Base-by-base conservation (phyloP, 805 yeast species). In the Suhomyces emberorum region DNA sequence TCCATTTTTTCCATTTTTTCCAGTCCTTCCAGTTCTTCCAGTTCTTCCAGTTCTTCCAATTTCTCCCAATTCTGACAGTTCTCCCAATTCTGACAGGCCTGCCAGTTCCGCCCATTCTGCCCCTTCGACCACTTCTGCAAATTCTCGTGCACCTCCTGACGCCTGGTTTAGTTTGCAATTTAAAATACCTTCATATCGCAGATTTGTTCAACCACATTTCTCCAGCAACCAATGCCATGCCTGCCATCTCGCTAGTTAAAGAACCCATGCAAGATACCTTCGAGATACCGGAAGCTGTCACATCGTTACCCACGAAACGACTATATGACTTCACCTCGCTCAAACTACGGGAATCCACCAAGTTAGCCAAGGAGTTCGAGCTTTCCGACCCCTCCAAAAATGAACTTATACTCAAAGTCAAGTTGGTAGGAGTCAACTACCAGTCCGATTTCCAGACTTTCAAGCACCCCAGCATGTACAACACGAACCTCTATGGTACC, bases 341-440 rank as follows among this genome's bases (percentile, higher is more conserved):
- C 21, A 41, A 41, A 17, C 35, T 59, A 16, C 43, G 53, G 19
- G 63, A 58, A 30, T 28, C 48, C 6, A 53, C 60, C 7, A 56
- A 55, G 39, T 43, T 56, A 15, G 54, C 57, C 17, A 41, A 46
- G 25, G 65, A 59, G 29, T 47, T 57, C 14, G 41, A 42, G n/a
- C 24, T 45, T 15, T 12, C 37, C 16, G 23, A 23, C 14, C 14
- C 30, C 28, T 17, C 14, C 14, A 30, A 34, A 34, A 42, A 49
- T 20, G 62, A 55, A 36, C 40, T 53, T 6, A 37, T 57, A 12
- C 40, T 61, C 25, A 52, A 51, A 30, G 50, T 61, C 18, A 59
- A 57, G 34, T 37, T 60, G 37, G 46, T 58, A 1, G 65, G 59
- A 2, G 37, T 61, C n/a, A 52, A 53, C 32, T 61, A 45, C 41